These are phyloP conservation scores for Penicillium sp. DNA, from an alignment of 2,329 filamentous ascomycete genomes.

Conservation along the genomic window DNA sequence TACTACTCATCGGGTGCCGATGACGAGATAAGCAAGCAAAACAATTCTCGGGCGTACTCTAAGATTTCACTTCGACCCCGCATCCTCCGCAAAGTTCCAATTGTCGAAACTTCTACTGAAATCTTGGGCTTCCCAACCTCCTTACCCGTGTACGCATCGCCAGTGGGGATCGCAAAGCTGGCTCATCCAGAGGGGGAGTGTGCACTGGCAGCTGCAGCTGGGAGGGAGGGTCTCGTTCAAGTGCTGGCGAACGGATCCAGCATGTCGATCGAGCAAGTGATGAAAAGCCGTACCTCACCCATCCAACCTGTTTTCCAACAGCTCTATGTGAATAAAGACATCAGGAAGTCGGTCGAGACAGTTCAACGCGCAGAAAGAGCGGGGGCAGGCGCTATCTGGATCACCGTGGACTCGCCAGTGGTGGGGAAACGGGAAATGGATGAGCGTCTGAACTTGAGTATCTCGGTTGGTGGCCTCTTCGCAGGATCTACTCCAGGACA, in stretches of 20 bases:
- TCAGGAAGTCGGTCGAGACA: conserved; percentile 24
- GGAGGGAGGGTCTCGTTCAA: conserved; percentile 39
- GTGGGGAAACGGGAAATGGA: conserved; percentile 37
- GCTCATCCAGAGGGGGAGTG: conserved; percentile 48
- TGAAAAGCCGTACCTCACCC: conserved; percentile 21
- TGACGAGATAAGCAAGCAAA: conserved; percentile 49
- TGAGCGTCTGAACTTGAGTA: conserved; percentile 29
- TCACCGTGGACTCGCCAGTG: conserved; percentile 39
- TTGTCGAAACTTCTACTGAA: conserved; percentile 37
- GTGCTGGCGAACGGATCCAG: conserved; percentile 43
- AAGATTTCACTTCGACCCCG: conserved; percentile 53
- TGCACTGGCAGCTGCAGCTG: conserved; percentile 44
- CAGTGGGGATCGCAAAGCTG: conserved; percentile 47
- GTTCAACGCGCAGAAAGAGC: conserved; percentile 30
- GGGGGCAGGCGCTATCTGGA: conserved; percentile 32
- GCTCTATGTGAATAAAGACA: conserved; percentile 42
- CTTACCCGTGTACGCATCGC: conserved; percentile 46
- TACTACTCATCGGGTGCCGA: conserved; percentile 55
- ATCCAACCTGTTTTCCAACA: conserved; percentile 37
- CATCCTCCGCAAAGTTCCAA: conserved; percentile 43
- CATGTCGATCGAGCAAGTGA: conserved; percentile 43
- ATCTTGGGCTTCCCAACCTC: conserved; percentile 36
- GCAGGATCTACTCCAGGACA: not conserved
- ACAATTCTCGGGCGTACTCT: conserved; percentile 46
- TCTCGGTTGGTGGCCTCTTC: conserved; percentile 19